A percentile compares a stretch with the other conserved stretches of the same genome.
These are phyloP conservation scores for Russula vinacea DNA, from an alignment of 768 basidiomycete genomes.

Conservation along the genomic window DNA sequence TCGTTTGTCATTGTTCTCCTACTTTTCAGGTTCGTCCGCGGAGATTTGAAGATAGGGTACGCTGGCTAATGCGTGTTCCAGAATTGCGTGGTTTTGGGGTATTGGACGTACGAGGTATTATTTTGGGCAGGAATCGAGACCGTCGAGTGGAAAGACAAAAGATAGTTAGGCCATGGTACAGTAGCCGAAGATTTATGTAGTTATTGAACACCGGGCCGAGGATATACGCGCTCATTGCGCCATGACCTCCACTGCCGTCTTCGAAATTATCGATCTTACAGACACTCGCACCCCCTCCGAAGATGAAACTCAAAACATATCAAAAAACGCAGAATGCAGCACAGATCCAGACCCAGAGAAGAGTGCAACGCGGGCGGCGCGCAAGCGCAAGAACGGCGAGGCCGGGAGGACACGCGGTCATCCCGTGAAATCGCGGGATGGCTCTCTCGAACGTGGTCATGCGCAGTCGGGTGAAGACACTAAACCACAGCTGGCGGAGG, in stretches of 20 bases:
- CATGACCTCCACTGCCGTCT: slow-evolving; percentile 20
- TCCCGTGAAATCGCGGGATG: background rate
- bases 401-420: background rate
- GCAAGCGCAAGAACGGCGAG: slow-evolving; percentile 23
- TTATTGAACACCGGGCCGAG: slow-evolving; percentile 8
- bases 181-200: too few relatives aligned
- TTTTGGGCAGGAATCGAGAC: slow-evolving; percentile 30
- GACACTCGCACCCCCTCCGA: slow-evolving; percentile 3
- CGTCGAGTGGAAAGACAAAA: slow-evolving; percentile 9
- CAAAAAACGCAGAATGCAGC: background rate
- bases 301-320: background rate
- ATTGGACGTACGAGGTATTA: slow-evolving; percentile 39
- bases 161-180: background rate
- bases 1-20: slow-evolving; percentile 58
- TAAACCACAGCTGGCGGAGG: background rate
- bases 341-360: background rate
- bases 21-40: slow-evolving; percentile 47
- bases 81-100: slow-evolving; percentile 42
- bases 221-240: background rate
- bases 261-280: slow-evolving; percentile 30
- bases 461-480: background rate
- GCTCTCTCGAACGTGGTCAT: slow-evolving; percentile 5
- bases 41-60: background rate
- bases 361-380: background rate
- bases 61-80: slow-evolving; percentile 17